These are phyloP conservation scores for Rhodotorula diobovata DNA, from an alignment of 768 basidiomycete genomes.

Conservation along the genomic window DNA sequence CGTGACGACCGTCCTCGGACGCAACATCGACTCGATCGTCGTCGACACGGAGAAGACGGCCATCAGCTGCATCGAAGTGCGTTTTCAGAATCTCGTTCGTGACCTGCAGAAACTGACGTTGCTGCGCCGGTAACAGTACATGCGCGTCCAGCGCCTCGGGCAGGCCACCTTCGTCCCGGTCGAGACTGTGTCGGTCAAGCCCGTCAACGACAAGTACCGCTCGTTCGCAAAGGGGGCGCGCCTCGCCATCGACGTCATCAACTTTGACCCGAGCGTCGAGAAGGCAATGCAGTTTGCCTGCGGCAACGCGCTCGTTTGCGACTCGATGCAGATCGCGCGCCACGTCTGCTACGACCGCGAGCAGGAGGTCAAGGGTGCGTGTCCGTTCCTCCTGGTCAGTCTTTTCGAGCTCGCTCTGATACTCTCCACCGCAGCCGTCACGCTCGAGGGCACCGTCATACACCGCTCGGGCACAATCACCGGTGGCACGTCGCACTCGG, in stretches of 20 bases:
- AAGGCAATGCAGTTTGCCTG: conserved; percentile 95
- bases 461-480: conserved; percentile 97
- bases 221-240: conserved; percentile 82
- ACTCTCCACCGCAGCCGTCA: conserved; percentile 60
- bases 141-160: conserved; percentile 89
- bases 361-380: conserved; percentile 90
- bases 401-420: not conserved
- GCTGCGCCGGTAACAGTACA: conserved; percentile 58
- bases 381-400: not conserved
- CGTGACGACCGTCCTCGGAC: conserved; percentile 82
- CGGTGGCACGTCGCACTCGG: conserved; percentile 61
- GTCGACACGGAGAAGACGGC: conserved; percentile 96
- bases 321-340: conserved; percentile 86
- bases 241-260: conserved; percentile 78
- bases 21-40: conserved; percentile 91
- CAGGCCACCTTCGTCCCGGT: conserved; percentile 97
- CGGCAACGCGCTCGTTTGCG: conserved; percentile 90
- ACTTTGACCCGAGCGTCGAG: conserved; percentile 76
- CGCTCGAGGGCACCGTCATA: conserved; percentile 91
- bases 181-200: conserved; percentile 93
- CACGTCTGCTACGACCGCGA: conserved; percentile 89
- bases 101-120: not conserved
- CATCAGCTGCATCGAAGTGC: conserved; percentile 92
- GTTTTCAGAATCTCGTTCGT: conserved; percentile 21
- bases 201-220: conserved; percentile 88